A percentile compares a stretch with the other conserved stretches of the same genome.
Conservation (phyloP, 2,329 filamentous ascomycete genomes). For the Neonectria faginata region DNA sequence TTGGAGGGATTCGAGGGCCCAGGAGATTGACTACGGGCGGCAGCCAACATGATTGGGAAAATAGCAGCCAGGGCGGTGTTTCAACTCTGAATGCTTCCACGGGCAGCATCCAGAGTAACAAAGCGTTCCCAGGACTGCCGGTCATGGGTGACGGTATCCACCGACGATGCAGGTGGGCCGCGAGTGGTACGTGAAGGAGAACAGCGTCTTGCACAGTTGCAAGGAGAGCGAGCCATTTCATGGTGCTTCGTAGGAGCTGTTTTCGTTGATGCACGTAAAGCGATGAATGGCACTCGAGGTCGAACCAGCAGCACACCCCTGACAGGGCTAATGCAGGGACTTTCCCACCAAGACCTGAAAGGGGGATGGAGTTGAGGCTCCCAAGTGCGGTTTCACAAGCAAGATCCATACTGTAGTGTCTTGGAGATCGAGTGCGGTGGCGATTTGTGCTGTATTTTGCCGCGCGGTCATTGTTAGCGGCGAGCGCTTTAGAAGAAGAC, state of each 20-base stretch:
- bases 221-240: constrained; percentile 22
- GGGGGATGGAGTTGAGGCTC: constrained; percentile 9
- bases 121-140: constrained; percentile 3
- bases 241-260: not conserved
- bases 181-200: constrained; percentile 13
- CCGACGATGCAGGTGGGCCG: not conserved
- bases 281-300: constrained; percentile 14
- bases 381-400: constrained; percentile 2
- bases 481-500: not conserved
- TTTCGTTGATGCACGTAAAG: not conserved
- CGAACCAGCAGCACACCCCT: constrained; percentile 13
- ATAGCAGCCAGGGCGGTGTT: constrained; percentile 22
- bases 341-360: constrained; percentile 11
- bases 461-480: not conserved
- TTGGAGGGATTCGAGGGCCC: constrained; percentile 6
- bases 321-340: constrained; percentile 41
- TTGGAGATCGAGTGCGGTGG: too few species aligned
- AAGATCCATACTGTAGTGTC: not conserved
- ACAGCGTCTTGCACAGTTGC: constrained; percentile 2
- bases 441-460: not conserved
- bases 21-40: constrained; percentile 16
- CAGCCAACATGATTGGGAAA: constrained; percentile 25
- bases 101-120: constrained; percentile 17
- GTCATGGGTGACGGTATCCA: constrained; percentile 15
- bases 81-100: constrained; percentile 24